phyloP scores from a whole-genome alignment of 1,284 basidiomycete species.

The Phellinidium pouzarii region DNA sequence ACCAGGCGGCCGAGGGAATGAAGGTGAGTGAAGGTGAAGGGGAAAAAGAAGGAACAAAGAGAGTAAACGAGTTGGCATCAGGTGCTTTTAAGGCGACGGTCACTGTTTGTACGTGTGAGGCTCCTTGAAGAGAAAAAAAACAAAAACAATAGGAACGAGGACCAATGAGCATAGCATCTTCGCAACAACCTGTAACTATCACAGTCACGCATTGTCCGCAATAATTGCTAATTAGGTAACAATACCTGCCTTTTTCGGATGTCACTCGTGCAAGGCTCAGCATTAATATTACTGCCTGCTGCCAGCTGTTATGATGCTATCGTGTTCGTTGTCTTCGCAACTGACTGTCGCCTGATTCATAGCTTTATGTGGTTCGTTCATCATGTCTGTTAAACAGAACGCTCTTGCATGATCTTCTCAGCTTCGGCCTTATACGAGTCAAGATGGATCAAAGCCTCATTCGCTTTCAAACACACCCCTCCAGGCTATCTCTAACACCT shows the following conservation, averaged over 20 bases:
- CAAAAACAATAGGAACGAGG: not conserved
- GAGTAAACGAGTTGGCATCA: conserved; percentile 19
- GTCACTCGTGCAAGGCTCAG: no score
- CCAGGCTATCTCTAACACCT: not conserved
- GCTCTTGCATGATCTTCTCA: no score
- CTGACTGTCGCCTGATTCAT: no score
- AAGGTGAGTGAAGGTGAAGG: conserved; percentile 7
- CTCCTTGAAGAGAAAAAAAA: not conserved
- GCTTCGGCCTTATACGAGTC: not conserved
- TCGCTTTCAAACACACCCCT: not conserved
- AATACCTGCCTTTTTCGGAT: no score
- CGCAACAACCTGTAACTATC: not conserved
- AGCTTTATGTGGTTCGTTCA: no score
- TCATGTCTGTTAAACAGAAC: no score
- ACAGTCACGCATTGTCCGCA: no score
- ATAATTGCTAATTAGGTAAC: no score
- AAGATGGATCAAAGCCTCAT: not conserved
- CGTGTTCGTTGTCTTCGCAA: no score
- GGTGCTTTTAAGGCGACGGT: conserved; percentile 6
- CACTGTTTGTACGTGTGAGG: not conserved
- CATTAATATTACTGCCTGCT: no score
- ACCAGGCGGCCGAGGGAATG: conserved; percentile 16
- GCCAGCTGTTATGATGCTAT: no score
- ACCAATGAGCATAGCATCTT: not conserved
- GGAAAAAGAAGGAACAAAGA: conserved; percentile 23